These are phyloP conservation scores for Pyrenophora seminiperda DNA, from an alignment of 2,329 filamentous ascomycete species.

Conservation along the genomic window DNA sequence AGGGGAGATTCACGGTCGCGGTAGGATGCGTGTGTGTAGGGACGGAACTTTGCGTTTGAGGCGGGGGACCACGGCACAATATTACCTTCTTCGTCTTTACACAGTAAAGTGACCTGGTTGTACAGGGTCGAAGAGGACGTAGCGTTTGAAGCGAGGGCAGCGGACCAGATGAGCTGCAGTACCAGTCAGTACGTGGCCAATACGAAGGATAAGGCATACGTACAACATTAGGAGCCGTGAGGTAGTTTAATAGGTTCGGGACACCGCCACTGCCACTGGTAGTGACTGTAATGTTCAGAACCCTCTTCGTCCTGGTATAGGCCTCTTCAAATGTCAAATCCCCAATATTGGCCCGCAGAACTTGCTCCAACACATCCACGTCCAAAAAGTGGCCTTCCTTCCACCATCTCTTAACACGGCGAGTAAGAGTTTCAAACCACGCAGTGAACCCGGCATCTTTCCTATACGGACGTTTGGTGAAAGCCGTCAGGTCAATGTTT, in stretches of 20 bases:
- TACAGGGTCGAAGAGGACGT: slow-evolving; percentile 70
- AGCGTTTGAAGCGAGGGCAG: slow-evolving; percentile 76
- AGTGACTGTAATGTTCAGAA: slow-evolving; percentile 90
- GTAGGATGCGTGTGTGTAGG: slow-evolving; percentile 68
- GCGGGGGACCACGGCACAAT: slow-evolving; percentile 75
- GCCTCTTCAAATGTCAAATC: slow-evolving; percentile 94
- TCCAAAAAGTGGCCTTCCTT: slow-evolving; percentile 84
- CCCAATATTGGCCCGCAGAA: slow-evolving; percentile 82
- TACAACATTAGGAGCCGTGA: slow-evolving; percentile 91
- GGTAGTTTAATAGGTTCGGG: slow-evolving; percentile 85
- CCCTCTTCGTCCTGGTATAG: slow-evolving; percentile 79
- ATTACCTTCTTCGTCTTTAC: slow-evolving; percentile 74
- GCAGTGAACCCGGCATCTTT: slow-evolving; percentile 37
- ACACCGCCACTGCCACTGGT: slow-evolving; percentile 75
- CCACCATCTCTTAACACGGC: slow-evolving; percentile 71
- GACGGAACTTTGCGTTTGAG: slow-evolving; percentile 66
- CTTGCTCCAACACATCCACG: slow-evolving; percentile 78
- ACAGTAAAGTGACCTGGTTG: slow-evolving; percentile 70
- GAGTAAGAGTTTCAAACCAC: slow-evolving; percentile 63
- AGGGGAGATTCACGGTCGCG: slow-evolving; percentile 71
- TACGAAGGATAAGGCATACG: slow-evolving; percentile 45
- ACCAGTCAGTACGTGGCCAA: slow-evolving; percentile 15
- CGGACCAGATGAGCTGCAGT: slow-evolving; percentile 76
- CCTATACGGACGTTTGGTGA: slow-evolving; percentile 55
- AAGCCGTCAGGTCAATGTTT: slow-evolving; percentile 81